Percentiles rank a stretch among this genome's conserved stretches.
phyloP scores from a whole-genome alignment of 768 basidiomycete genomes.

The Leccinum truebloodii region DNA sequence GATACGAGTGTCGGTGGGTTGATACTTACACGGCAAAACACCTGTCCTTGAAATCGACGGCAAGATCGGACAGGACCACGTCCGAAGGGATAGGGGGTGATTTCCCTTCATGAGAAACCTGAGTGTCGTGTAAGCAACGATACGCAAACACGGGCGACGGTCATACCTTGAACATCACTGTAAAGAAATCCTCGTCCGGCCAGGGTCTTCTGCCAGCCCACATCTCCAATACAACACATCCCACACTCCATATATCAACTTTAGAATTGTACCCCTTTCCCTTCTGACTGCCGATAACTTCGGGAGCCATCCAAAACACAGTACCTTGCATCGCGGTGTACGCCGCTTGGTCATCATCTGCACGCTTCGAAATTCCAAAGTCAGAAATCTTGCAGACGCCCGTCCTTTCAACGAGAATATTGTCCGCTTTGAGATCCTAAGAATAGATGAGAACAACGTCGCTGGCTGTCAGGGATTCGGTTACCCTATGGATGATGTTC shows the following conservation, averaged over 20 bases:
- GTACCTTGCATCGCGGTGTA: constrained; percentile 96
- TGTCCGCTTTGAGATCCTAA: constrained; percentile 96
- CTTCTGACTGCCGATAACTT: constrained; percentile 84
- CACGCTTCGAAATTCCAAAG: constrained; percentile 97
- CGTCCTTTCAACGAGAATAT: constrained; percentile 90
- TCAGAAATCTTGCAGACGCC: constrained; percentile 98
- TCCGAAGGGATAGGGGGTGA: constrained; percentile 90
- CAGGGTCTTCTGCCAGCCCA: constrained; percentile 97
- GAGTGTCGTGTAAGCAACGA: constrained; percentile 3
- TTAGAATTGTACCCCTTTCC: constrained; percentile 91
- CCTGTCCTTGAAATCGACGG: constrained; percentile 81
- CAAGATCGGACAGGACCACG: constrained; percentile 70
- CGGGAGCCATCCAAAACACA: constrained; percentile 99
- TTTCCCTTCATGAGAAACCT: constrained; percentile 84
- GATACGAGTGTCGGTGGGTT: neutral
- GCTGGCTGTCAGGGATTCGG: constrained; percentile 25
- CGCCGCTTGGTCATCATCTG: constrained; percentile 80
- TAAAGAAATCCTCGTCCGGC: constrained; percentile 85
- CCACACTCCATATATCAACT: constrained; percentile 98
- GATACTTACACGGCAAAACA: constrained; percentile 84
- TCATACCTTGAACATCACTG: constrained; percentile 91
- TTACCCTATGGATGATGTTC: constrained; percentile 89
- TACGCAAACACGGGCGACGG: neutral
- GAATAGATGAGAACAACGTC: constrained; percentile 9
- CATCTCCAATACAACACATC: constrained; percentile 99